Evolutionary conservation across 148 eudicot genomes (phyloP), one percentile per base, ranked within the genome.

Genomic region (Chenopodium berlandieri): DNA sequence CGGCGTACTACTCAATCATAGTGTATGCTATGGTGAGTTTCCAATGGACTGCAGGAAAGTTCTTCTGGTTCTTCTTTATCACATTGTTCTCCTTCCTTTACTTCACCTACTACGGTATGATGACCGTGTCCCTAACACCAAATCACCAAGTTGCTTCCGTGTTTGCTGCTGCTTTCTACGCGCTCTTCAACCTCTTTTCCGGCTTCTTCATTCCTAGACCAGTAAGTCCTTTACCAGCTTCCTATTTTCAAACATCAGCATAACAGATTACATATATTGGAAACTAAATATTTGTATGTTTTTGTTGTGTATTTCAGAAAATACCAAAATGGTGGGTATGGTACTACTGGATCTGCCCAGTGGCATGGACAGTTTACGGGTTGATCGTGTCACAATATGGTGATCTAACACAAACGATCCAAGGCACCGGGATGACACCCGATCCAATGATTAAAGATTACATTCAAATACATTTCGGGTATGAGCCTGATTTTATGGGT

Each of bases 311-410:
- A 23, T 32, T 76, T 62, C 95, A 96, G 99, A 92, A 86, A 83
- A 96, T 96, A 79, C 99, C 98, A 2, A 89, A 87, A 88, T 94
- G 98, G 99, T 96, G 99, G 99, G 54, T 91, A 81, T 96, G 99
- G 99, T 96, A 96, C 83, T 96, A 94, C 83, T 96, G 97, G 97
- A 88, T 94, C 66, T 94, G 98, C 85, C 99, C 99, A 0, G 97
- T 94, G 32, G 95, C 99, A 3, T 96, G 99, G 99, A 92, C 99
- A 0, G 98, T 96, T 1, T 96, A 96, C 58, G 99, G 99, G 12
- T 75, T 90, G 72, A 94, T 96, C 17, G 91, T 90, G 40, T 89
- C 98, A 17, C 98, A 96, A 47, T 96, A 94, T 32, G 95, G 99
- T 47, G 99, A 96, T 66, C 78, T 92, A 19, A 69, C 75, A 23